Evolutionary conservation across 1,139 yeast species (phyloP).

Genomic region (Pichia sp.): DNA sequence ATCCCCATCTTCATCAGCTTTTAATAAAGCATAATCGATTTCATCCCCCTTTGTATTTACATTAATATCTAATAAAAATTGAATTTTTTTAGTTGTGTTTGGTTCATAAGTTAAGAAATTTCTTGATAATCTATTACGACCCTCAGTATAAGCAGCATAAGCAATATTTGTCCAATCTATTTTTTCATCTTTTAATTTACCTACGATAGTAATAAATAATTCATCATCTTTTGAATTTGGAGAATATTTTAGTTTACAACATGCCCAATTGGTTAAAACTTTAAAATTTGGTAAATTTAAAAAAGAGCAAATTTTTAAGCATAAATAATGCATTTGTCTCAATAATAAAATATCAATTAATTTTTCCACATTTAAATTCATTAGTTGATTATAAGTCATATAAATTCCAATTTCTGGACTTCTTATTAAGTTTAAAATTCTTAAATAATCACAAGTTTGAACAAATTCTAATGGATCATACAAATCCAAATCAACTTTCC

Average conservation of each 20-base stretch:
- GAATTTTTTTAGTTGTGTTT: slow-evolving; percentile 54
- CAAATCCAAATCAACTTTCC: slow-evolving; percentile 58
- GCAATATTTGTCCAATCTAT: slow-evolving; percentile 63
- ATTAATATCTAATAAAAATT: slow-evolving; percentile 61
- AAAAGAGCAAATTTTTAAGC: slow-evolving; percentile 54
- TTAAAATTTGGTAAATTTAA: slow-evolving; percentile 47
- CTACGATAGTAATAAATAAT: slow-evolving; percentile 45
- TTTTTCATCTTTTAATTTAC: slow-evolving; percentile 35
- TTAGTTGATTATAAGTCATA: slow-evolving; percentile 53
- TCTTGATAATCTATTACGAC: slow-evolving; percentile 64
- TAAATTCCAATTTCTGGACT: slow-evolving; percentile 61
- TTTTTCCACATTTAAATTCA: slow-evolving; percentile 44
- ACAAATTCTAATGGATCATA: slow-evolving; percentile 61
- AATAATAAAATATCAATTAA: slow-evolving; percentile 54
- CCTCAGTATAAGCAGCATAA: slow-evolving; percentile 73
- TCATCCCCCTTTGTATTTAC: slow-evolving; percentile 32
- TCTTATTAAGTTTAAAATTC: slow-evolving; percentile 67
- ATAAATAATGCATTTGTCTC: slow-evolving; percentile 57
- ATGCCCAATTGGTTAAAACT: slow-evolving; percentile 79
- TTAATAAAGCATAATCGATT: slow-evolving; percentile 59
- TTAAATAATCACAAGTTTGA: slow-evolving; percentile 49
- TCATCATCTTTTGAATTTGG: slow-evolving; percentile 52
- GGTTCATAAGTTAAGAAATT: slow-evolving; percentile 64
- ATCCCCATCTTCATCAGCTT: slow-evolving; percentile 62
- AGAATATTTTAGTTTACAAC: slow-evolving; percentile 56